Conservation (phyloP, 2,329 filamentous ascomycete genomes). For the Colletotrichum truncatum region DNA sequence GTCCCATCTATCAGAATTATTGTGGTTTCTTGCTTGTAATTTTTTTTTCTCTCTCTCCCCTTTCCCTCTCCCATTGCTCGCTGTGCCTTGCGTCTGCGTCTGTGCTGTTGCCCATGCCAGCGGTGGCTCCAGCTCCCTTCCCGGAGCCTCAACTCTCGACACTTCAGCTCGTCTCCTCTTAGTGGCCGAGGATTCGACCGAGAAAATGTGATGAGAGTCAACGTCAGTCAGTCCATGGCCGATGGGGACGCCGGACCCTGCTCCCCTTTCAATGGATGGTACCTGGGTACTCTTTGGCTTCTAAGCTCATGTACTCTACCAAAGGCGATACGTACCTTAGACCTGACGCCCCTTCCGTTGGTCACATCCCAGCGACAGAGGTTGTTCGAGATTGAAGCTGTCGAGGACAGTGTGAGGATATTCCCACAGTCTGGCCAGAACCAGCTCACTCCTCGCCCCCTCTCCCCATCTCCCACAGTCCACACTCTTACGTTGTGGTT, state of each 20-base stretch:
- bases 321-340: background rate
- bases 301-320: background rate
- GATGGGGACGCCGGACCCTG: background rate
- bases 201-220: constrained; percentile 6
- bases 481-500: constrained; percentile 8
- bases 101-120: too few species aligned
- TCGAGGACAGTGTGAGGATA: constrained; percentile 1
- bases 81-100: too few species aligned
- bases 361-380: too few species aligned
- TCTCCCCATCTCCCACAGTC: constrained; percentile 19
- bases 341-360: background rate
- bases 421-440: constrained; percentile 21
- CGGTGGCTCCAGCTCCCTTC: too few species aligned
- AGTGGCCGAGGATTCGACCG: constrained; percentile 30
- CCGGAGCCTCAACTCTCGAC: background rate
- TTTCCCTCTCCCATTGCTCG: too few species aligned
- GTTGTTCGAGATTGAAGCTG: too few species aligned
- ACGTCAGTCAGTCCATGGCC: background rate
- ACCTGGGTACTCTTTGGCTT: background rate
- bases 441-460: background rate
- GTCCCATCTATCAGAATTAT: constrained; percentile 4
- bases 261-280: background rate
- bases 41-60: too few species aligned
- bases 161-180: constrained; percentile 15
- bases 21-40: background rate